Conservation (phyloP, 1,284 basidiomycete genomes). For the Cryptococcus neoformans region DNA sequence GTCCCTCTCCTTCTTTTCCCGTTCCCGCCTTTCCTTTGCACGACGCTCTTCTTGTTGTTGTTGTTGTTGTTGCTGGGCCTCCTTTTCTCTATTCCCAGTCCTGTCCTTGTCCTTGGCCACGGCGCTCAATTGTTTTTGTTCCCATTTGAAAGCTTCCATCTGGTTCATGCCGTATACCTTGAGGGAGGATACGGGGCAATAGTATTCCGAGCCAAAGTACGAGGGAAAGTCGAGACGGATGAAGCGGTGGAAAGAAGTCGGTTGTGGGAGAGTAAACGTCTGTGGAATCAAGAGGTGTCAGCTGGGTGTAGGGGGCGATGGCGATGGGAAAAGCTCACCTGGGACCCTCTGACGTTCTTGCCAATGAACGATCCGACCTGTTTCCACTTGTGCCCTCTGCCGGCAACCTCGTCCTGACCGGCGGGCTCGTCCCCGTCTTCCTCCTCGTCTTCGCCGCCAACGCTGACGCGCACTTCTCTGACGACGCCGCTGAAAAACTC, state of each 20-base stretch:
- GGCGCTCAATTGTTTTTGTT: slow-evolving; percentile 51
- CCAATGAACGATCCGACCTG: slow-evolving; percentile 69
- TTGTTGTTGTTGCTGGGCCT: too few relatives aligned
- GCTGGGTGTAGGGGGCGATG: slow-evolving; percentile 24
- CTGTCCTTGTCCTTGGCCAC: slow-evolving; percentile 21
- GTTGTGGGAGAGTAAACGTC: slow-evolving; percentile 58
- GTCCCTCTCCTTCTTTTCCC: slow-evolving; percentile 20
- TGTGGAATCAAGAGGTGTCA: too few relatives aligned
- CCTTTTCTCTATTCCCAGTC: slow-evolving; percentile 9
- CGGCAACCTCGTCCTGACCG: slow-evolving; percentile 10
- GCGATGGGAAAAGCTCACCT: slow-evolving; percentile 59
- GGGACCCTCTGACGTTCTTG: slow-evolving; percentile 87
- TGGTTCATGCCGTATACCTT: slow-evolving; percentile 95
- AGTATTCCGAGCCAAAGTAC: slow-evolving; percentile 93
- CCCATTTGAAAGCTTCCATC: slow-evolving; percentile 93
- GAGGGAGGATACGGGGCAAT: slow-evolving; percentile 89
- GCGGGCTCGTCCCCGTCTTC: slow-evolving; percentile 60
- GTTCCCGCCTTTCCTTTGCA: slow-evolving; percentile 32
- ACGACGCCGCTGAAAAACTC: slow-evolving; percentile 99
- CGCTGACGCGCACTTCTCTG: slow-evolving; percentile 83
- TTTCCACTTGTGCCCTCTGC: slow-evolving; percentile 46
- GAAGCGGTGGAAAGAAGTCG: slow-evolving; percentile 84
- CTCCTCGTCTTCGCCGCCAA: slow-evolving; percentile 68
- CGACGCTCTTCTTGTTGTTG: slow-evolving; percentile 19
- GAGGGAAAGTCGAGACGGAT: slow-evolving; percentile 92